Evolutionary conservation across 169 alveolate species (phyloP).

Genomic region (Theileria parva): DNA sequence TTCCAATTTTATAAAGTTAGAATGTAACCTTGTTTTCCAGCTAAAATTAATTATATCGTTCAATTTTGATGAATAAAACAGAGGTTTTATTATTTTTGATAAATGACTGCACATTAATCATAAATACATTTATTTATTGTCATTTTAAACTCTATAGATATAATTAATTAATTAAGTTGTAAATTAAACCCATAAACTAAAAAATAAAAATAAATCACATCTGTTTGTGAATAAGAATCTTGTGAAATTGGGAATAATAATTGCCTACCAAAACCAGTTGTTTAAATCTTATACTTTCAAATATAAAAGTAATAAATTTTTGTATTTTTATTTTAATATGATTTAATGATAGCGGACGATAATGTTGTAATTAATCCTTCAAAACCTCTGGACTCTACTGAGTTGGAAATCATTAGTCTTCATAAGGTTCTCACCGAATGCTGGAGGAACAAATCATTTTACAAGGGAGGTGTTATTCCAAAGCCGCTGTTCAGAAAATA

Average conservation of each 20-base stretch:
- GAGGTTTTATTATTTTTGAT: neutral
- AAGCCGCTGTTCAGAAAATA: constrained; percentile 17
- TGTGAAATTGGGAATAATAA: neutral
- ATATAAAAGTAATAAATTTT: neutral
- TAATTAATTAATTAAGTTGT: too few species aligned
- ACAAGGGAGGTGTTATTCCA: constrained; percentile 8
- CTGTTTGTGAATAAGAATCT: neutral
- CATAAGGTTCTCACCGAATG: constrained; percentile 49
- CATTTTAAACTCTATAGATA: neutral
- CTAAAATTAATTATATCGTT: neutral
- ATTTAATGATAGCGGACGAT: constrained; percentile 20
- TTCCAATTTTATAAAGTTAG: neutral
- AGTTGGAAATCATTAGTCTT: constrained; percentile 33
- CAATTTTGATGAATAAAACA: constrained; percentile 5
- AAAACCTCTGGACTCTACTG: constrained; percentile 37
- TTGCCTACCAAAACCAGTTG: neutral
- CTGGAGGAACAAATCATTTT: constrained; percentile 31
- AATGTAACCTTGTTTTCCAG: neutral
- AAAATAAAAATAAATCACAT: too few species aligned
- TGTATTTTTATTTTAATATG: neutral
- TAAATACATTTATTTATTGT: neutral
- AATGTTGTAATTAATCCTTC: constrained; percentile 35
- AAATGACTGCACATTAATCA: neutral
- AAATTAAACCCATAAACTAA: neutral
- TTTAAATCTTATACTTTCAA: neutral